phyloP scores from a whole-genome alignment of 2,329 filamentous ascomycete species.

The Paracamarosporium sp. region DNA sequence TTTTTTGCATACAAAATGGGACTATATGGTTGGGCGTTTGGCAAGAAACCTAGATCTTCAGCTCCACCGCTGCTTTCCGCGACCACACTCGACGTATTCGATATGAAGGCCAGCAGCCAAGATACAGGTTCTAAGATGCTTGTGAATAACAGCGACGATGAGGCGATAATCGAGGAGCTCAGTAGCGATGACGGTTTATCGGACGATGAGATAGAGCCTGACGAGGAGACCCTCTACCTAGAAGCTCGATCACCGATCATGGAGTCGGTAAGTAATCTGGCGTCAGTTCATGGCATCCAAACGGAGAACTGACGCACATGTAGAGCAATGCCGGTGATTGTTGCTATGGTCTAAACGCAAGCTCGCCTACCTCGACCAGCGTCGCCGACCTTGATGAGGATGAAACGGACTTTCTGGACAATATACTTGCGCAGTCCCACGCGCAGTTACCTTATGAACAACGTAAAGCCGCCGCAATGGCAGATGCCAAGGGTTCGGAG shows the following conservation, averaged over 20 bases:
- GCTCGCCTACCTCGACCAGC: not conserved
- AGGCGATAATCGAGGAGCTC: not conserved
- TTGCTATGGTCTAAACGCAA: not conserved
- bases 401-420: not conserved
- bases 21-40: not conserved
- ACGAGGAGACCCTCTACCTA: not conserved
- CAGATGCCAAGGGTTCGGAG: not conserved
- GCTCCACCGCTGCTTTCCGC: not conserved
- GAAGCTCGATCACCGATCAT: not conserved
- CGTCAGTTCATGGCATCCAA: too few species aligned
- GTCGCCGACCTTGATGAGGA: not conserved
- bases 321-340: not conserved
- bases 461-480: not conserved
- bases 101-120: not conserved
- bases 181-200: not conserved
- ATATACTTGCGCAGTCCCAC: not conserved
- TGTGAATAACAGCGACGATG: not conserved
- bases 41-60: not conserved
- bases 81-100: not conserved
- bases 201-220: not conserved
- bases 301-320: not conserved
- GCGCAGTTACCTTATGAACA: not conserved
- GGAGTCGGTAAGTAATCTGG: not conserved
- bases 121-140: not conserved
- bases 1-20: not conserved